Evolutionary conservation across 2,329 filamentous ascomycete genomes (phyloP).

Genomic region (Fusarium anthophilum): DNA sequence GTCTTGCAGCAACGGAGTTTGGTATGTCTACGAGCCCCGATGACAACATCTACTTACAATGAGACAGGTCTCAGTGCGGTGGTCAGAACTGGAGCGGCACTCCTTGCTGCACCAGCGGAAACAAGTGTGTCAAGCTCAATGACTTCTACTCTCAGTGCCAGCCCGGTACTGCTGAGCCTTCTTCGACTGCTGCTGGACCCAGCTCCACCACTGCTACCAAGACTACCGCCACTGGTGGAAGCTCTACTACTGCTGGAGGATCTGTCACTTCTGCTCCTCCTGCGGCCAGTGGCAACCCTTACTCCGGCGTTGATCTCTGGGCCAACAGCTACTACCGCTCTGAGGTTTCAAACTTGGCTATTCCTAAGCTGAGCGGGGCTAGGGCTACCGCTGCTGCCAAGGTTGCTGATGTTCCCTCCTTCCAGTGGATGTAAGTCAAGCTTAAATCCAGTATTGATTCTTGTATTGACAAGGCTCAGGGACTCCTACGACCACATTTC

Average conservation of each 20-base stretch:
- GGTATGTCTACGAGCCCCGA: background rate
- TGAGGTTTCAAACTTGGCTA: conserved; percentile 64
- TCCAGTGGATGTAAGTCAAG: conserved; percentile 59
- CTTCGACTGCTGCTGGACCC: conserved; percentile 19
- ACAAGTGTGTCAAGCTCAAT: conserved; percentile 38
- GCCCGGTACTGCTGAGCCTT: conserved; percentile 25
- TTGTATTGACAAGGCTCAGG: conserved; percentile 43
- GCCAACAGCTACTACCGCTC: conserved; percentile 66
- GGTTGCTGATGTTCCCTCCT: conserved; percentile 62
- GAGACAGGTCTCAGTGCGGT: conserved; percentile 53
- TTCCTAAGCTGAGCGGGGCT: conserved; percentile 68
- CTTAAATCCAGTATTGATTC: rapidly evolving
- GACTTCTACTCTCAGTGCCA: conserved; percentile 39
- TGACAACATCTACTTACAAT: background rate
- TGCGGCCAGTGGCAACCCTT: conserved; percentile 61
- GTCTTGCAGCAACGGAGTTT: conserved; percentile 34
- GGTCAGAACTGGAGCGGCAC: conserved; percentile 55
- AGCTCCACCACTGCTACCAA: conserved; percentile 18
- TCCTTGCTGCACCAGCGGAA: conserved; percentile 52
- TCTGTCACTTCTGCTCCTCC: conserved; percentile 39
- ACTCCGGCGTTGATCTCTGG: conserved; percentile 59
- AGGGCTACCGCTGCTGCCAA: conserved; percentile 61
- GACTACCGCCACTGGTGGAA: conserved; percentile 3
- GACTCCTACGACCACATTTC: conserved; percentile 61
- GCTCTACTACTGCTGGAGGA: conserved; percentile 26